A percentile compares a stretch with the other conserved stretches of the same genome.
phyloP scores from a whole-genome alignment of 345 rosid species.

The Eutrema heterophyllum region DNA sequence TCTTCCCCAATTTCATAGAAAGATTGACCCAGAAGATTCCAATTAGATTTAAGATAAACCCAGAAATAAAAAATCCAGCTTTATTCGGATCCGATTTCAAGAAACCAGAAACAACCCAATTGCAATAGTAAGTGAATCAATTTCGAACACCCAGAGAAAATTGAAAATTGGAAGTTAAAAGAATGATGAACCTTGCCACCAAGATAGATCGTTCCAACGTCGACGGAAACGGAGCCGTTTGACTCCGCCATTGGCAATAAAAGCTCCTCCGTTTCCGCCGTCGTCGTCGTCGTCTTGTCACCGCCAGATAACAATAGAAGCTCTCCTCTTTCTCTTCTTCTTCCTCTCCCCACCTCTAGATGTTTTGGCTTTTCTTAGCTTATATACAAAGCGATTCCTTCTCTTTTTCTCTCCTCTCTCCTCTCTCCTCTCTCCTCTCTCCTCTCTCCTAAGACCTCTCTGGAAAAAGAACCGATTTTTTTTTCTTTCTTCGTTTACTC shows the following conservation, averaged over 20 bases:
- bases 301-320: background rate
- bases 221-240: slow-evolving; percentile 52
- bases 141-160: background rate
- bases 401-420: background rate
- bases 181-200: slow-evolving; percentile 64
- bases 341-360: slow-evolving; percentile 16
- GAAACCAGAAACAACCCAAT: background rate
- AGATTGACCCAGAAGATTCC: background rate
- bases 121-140: background rate
- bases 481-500: background rate
- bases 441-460: slow-evolving; percentile 29
- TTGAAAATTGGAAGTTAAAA: background rate
- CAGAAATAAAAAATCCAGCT: background rate
- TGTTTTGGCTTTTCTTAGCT: slow-evolving; percentile 24
- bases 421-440: background rate
- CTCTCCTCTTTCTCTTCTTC: slow-evolving; percentile 6
- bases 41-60: slow-evolving; percentile 2
- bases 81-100: slow-evolving; percentile 3
- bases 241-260: slow-evolving; percentile 64
- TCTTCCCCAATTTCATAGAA: background rate
- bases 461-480: slow-evolving; percentile 21
- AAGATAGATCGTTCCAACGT: slow-evolving; percentile 75
- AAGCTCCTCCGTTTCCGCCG: slow-evolving; percentile 33
- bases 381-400: slow-evolving; percentile 31
- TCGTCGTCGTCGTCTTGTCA: background rate